Evolutionary conservation across 2,329 filamentous ascomycete genomes (phyloP), one percentile per base, ranked within the genome.

Genomic region (Fusarium sambucinum): DNA sequence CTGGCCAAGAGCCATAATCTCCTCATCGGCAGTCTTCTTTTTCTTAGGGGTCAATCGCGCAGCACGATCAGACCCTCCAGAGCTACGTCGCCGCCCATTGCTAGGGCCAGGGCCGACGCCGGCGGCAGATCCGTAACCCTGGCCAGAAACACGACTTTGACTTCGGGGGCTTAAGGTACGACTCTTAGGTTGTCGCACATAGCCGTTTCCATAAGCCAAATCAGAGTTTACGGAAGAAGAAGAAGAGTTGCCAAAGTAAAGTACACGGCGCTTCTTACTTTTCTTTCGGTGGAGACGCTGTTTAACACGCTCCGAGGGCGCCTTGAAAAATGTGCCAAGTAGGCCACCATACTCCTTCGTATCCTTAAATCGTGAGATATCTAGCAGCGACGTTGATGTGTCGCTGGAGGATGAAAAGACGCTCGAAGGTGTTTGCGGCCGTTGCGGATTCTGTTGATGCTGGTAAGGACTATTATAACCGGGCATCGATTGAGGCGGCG

Each of bases 141-240:
- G 63, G 16, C 60, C 64, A n/a, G 65, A 65, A 33, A 37, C 61
- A 46, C 72, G 70, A 25, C 68, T 72, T 55, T 67, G 69, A 25
- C 68, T 72, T 53, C 68, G 67, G 29, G 73, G 73, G 54, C 75
- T 74, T 23, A 73, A 68, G 44, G 69, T 75, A 38, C 74, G 74
- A 53, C 72, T 73, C 64, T 76, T 78, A 11, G 71, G 60, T 35
- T 79, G 78, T 63, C 83, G 83, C 46, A 87, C 80, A 66, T 85
- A 90, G 17, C 88, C 89, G 55, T 80, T 83, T 12, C 90, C 89
- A 74, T 91, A 92, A 12, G 89, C 89, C 63, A 92, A 79, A 74
- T 92, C 90, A 21, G 86, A 87, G 76, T 91, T 88, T 55, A 91
- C 82, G 1, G 89, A 90, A 1, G 89, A 91, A 3, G 87, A 90